phyloP scores from a whole-genome alignment of 2,329 filamentous ascomycete genomes.

The Scedosporium dehoogii region DNA sequence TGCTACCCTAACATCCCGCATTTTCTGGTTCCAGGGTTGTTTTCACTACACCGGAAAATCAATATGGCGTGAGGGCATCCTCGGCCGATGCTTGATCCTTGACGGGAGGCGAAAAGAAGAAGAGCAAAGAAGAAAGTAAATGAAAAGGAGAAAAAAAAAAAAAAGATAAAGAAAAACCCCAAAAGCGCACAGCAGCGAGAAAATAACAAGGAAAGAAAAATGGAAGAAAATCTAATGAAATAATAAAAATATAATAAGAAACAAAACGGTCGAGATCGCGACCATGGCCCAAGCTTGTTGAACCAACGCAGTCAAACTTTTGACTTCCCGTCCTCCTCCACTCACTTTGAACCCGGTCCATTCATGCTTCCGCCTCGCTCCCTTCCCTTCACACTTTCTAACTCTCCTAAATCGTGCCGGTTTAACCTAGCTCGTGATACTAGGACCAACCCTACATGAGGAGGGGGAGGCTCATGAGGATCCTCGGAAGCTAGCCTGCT shows the following conservation, averaged over 20 bases:
- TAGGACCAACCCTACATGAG: neutral
- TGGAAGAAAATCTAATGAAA: too few species aligned
- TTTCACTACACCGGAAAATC: neutral
- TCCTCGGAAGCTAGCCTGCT: neutral
- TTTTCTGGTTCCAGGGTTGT: neutral
- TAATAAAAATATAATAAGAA: too few species aligned
- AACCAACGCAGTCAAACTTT: neutral
- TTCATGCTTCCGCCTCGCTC: neutral
- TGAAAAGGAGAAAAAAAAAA: too few species aligned
- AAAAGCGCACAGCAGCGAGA: too few species aligned
- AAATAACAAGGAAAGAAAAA: too few species aligned
- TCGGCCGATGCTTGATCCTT: neutral
- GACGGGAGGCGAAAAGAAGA: neutral
- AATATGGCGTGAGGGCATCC: neutral
- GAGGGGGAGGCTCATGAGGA: neutral
- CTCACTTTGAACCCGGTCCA: neutral
- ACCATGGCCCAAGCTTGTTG: neutral
- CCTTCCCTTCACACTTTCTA: neutral
- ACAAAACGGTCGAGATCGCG: neutral
- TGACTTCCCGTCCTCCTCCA: neutral
- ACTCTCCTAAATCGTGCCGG: neutral
- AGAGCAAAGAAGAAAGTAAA: neutral
- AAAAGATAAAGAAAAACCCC: too few species aligned
- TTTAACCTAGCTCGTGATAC: neutral
- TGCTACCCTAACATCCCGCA: neutral